Conservation (phyloP, 768 basidiomycete species). For the Terana coerulea region DNA sequence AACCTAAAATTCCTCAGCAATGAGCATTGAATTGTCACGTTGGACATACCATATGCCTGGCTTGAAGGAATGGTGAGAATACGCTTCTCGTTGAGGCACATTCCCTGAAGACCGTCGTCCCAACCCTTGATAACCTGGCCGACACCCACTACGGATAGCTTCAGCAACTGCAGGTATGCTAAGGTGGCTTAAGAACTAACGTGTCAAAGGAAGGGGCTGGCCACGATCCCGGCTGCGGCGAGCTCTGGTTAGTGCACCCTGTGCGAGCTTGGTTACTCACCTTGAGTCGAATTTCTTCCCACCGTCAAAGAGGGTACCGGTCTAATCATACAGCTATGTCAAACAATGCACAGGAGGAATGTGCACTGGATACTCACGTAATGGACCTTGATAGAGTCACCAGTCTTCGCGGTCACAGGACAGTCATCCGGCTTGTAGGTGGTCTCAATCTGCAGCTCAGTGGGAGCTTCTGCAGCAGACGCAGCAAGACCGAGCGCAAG, state of each 20-base stretch:
- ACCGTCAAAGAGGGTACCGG: constrained; percentile 71
- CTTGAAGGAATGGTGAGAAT: constrained; percentile 80
- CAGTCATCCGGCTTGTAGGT: constrained; percentile 60
- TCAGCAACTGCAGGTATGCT: background rate
- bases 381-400: constrained; percentile 70
- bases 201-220: constrained; percentile 71
- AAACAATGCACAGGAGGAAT: background rate
- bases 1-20: constrained; percentile 41
- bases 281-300: constrained; percentile 92
- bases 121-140: constrained; percentile 85
- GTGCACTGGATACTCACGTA: constrained; percentile 48
- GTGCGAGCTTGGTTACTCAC: constrained; percentile 29
- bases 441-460: constrained; percentile 58
- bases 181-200: constrained; percentile 43
- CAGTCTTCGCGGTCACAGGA: constrained; percentile 47
- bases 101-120: constrained; percentile 78
- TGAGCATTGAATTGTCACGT: background rate
- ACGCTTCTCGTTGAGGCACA: constrained; percentile 88
- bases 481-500: constrained; percentile 45
- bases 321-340: constrained; percentile 43
- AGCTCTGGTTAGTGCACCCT: background rate
- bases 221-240: constrained; percentile 62
- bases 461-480: constrained; percentile 45
- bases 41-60: constrained; percentile 83
- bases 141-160: constrained; percentile 53